A percentile compares a stretch with the other conserved stretches of the same genome.
phyloP scores from a whole-genome alignment of 2,329 filamentous ascomycete genomes.

The Beauveria rudraprayagi region DNA sequence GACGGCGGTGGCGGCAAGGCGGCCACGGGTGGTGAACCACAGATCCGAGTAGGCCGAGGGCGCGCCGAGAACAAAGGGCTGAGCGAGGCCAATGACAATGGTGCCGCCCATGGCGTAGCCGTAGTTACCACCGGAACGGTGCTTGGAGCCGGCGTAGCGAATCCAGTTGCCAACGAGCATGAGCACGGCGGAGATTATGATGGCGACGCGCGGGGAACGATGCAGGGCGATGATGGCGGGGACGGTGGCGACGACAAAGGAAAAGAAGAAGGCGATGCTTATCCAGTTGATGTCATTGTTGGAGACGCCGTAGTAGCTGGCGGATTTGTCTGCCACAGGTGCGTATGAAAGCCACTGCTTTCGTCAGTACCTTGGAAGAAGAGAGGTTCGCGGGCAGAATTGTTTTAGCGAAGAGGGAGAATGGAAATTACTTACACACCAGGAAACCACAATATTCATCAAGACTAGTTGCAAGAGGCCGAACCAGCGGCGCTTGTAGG shows the following conservation, averaged over 20 bases:
- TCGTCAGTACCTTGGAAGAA: neutral
- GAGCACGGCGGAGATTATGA: conserved; percentile 64
- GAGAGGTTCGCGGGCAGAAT: too few species aligned
- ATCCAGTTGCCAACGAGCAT: conserved; percentile 86
- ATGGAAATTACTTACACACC: conserved; percentile 66
- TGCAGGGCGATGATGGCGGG: conserved; percentile 70
- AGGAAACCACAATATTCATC: conserved; percentile 87
- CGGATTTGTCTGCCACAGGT: conserved; percentile 66
- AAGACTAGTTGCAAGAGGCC: conserved; percentile 76
- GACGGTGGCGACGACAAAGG: conserved; percentile 69
- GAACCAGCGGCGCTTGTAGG: conserved; percentile 83
- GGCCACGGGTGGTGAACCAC: conserved; percentile 82
- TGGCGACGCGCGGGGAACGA: conserved; percentile 68
- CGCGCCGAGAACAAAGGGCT: conserved; percentile 85
- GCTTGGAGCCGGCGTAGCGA: conserved; percentile 63
- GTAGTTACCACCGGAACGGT: conserved; percentile 53
- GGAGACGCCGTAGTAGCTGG: conserved; percentile 66
- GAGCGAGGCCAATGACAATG: conserved; percentile 78
- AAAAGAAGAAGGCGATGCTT: conserved; percentile 77
- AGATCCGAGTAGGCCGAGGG: conserved; percentile 87
- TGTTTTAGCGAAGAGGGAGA: neutral
- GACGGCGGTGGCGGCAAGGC: conserved; percentile 80
- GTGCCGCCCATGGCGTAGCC: conserved; percentile 80
- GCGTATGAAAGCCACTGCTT: conserved; percentile 84
- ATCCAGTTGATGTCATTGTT: conserved; percentile 87